Percentiles rank a stretch among this genome's conserved stretches.
Conservation (phyloP, 768 basidiomycete genomes). For the Pulveroboletus ravenelii region DNA sequence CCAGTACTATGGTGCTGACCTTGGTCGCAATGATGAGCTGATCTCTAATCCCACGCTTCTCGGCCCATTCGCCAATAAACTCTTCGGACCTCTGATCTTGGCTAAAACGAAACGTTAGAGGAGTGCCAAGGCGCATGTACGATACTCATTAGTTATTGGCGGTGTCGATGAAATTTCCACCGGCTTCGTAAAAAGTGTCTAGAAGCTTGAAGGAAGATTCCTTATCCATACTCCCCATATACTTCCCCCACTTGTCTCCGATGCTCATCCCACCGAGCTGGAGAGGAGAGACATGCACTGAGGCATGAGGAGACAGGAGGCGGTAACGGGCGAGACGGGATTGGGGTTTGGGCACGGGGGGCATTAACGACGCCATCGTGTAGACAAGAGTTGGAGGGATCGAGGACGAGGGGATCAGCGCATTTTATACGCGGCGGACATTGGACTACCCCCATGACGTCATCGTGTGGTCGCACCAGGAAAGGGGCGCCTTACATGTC, state of each 20-base stretch:
- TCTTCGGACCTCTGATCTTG: slow-evolving; percentile 53
- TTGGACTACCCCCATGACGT: neutral
- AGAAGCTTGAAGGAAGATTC: slow-evolving; percentile 42
- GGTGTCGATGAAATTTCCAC: slow-evolving; percentile 50
- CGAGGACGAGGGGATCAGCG: neutral
- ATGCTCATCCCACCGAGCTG: slow-evolving; percentile 46
- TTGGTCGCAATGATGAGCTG: slow-evolving; percentile 48
- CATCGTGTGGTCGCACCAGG: neutral
- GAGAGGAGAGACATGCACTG: slow-evolving; percentile 45
- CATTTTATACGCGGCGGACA: neutral
- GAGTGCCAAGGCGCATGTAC: too few species aligned
- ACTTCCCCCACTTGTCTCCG: slow-evolving; percentile 35
- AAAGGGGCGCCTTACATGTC: too few species aligned
- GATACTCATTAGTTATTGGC: slow-evolving; percentile 40
- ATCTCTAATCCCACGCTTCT: slow-evolving; percentile 38
- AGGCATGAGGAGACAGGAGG: slow-evolving; percentile 36
- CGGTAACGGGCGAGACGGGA: slow-evolving; percentile 35
- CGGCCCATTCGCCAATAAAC: slow-evolving; percentile 50
- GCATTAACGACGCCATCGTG: slow-evolving; percentile 4
- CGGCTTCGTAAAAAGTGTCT: slow-evolving; percentile 40
- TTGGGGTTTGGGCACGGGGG: slow-evolving; percentile 26
- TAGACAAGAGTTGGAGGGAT: neutral
- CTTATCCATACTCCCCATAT: slow-evolving; percentile 39
- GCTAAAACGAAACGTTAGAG: slow-evolving; percentile 18
- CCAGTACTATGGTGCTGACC: slow-evolving; percentile 13